phyloP scores from a whole-genome alignment of 176 grass and related monocot species.

The Urochloa ruziziensis region DNA sequence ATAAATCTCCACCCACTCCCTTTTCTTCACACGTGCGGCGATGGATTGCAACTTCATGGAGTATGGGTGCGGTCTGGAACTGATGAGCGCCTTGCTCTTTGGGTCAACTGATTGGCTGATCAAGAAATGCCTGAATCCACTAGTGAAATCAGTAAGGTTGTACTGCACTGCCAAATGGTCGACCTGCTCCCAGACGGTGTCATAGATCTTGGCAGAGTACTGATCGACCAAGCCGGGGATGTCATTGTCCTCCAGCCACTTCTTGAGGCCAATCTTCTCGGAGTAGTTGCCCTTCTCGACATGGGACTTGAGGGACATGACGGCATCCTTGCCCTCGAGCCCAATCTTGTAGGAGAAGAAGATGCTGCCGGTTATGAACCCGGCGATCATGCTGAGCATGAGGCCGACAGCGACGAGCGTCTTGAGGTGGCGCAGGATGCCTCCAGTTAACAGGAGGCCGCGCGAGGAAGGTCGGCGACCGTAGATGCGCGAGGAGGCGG shows the following conservation, averaged over 20 bases:
- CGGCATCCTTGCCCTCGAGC: slow-evolving; percentile 90
- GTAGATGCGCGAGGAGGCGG: slow-evolving; percentile 26
- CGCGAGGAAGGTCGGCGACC: slow-evolving; percentile 20
- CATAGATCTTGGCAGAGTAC: slow-evolving; percentile 79
- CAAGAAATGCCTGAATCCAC: slow-evolving; percentile 74
- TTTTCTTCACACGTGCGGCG: slow-evolving; percentile 44
- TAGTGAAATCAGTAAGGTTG: slow-evolving; percentile 90
- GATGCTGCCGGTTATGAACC: slow-evolving; percentile 58
- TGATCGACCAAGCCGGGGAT: slow-evolving; percentile 70
- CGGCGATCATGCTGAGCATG: slow-evolving; percentile 73
- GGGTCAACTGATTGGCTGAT: slow-evolving; percentile 55
- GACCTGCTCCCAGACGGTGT: slow-evolving; percentile 88
- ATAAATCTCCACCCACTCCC: slow-evolving; percentile 86
- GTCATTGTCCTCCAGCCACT: slow-evolving; percentile 91
- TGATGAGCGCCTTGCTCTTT: slow-evolving; percentile 39
- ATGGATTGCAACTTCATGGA: slow-evolving; percentile 73
- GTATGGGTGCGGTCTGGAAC: slow-evolving; percentile 53
- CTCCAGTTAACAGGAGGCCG: slow-evolving; percentile 34
- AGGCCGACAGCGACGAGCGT: slow-evolving; percentile 76
- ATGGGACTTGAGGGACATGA: slow-evolving; percentile 80
- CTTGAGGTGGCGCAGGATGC: slow-evolving; percentile 60
- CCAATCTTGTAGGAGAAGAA: slow-evolving; percentile 99
- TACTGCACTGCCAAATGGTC: slow-evolving; percentile 74
- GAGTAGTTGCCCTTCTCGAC: slow-evolving; percentile 91
- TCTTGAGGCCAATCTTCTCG: slow-evolving; percentile 87